These are phyloP conservation scores for Labyrinthula sp. DNA, from an alignment of 352 stramenopile species.

Conservation along the genomic window DNA sequence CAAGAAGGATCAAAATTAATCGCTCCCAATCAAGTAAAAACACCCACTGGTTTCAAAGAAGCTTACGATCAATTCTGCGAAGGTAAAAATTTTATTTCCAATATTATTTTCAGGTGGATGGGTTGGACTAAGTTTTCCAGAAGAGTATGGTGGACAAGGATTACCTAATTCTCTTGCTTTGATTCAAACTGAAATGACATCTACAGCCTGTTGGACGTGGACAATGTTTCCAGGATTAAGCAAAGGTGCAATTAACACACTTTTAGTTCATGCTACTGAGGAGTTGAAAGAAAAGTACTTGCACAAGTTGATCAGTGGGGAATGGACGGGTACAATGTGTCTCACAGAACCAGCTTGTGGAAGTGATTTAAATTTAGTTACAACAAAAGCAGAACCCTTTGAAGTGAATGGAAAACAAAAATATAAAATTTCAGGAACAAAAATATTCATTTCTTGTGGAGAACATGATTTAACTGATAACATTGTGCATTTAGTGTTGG, in stretches of 20 bases:
- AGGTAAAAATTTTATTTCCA: too few relatives aligned
- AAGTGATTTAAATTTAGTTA: conserved; percentile 14
- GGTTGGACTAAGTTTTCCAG: conserved; percentile 32
- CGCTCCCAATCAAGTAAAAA: conserved; percentile 29
- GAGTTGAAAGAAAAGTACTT: conserved; percentile 33
- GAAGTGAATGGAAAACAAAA: conserved; percentile 26
- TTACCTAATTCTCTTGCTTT: conserved; percentile 31
- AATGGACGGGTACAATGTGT: conserved; percentile 18
- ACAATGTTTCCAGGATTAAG: conserved; percentile 33
- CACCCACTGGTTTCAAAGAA: conserved; percentile 35
- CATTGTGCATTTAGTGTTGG: conserved; percentile 25
- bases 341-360: conserved; percentile 27
- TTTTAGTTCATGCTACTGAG: conserved; percentile 28
- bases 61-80: conserved; percentile 32
- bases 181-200: conserved; percentile 33
- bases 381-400: conserved; percentile 20
- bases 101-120: too few relatives aligned
- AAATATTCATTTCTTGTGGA: conserved; percentile 28
- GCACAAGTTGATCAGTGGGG: conserved; percentile 27
- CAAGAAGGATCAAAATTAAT: conserved; percentile 31
- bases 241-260: conserved; percentile 32
- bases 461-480: conserved; percentile 22
- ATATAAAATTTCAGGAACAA: conserved; percentile 24
- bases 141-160: conserved; percentile 34
- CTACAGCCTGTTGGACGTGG: conserved; percentile 35